Evolutionary conservation across 192 early-diverging fungal genomes (phyloP).

Genomic region (Spinellus fusiger): DNA sequence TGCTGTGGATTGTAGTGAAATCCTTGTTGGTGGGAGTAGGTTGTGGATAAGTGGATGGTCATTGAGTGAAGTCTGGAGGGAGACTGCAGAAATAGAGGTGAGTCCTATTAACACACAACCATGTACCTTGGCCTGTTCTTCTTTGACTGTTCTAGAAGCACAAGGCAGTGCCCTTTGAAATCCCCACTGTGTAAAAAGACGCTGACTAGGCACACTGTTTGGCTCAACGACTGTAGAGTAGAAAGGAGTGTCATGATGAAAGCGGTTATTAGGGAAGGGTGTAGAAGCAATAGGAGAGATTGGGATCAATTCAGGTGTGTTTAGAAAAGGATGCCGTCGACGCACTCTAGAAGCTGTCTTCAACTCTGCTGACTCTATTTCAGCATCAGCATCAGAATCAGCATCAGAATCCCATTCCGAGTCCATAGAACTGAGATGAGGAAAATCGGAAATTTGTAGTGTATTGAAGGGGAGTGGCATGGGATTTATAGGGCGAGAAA

Average conservation of each 20-base stretch:
- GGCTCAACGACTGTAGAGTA: constrained; percentile 10
- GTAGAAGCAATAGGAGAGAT: neutral
- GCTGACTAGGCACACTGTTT: neutral
- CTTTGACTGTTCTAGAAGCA: no score
- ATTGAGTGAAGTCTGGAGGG: no score
- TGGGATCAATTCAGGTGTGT: no score
- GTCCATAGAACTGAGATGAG: neutral
- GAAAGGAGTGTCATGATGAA: neutral
- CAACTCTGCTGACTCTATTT: constrained; percentile 5
- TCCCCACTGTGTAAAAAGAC: neutral
- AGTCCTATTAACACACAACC: neutral
- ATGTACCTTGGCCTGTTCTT: neutral
- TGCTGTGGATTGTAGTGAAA: constrained; percentile 73
- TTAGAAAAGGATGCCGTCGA: neutral
- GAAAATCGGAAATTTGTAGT: neutral
- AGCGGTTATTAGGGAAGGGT: neutral
- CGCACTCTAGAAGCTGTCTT: constrained; percentile 12
- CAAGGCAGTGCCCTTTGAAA: neutral
- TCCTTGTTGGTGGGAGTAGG: constrained; percentile 70
- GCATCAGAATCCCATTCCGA: neutral
- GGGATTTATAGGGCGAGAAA: no score
- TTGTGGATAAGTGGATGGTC: constrained; percentile 25
- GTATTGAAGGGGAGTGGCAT: no score
- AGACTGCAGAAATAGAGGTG: no score
- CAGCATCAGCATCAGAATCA: constrained; percentile 18